Evolutionary conservation across 2,329 filamentous ascomycete species (phyloP).

Genomic region (Fusarium haematococcum): DNA sequence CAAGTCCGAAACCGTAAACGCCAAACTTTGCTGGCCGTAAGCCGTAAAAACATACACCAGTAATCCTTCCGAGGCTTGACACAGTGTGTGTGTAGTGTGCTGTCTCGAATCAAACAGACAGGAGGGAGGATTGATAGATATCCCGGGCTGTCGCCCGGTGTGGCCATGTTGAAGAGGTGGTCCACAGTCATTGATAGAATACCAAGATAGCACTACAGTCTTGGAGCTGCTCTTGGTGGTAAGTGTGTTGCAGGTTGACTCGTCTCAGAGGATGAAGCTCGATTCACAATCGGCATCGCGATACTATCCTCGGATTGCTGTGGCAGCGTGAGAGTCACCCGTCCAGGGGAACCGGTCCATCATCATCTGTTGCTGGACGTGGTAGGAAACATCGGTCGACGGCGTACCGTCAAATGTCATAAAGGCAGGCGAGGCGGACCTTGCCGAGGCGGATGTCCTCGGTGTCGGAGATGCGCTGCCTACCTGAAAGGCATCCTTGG

Average conservation of each 20-base stretch:
- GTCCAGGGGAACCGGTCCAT: constrained; percentile 61
- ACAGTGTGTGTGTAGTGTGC: constrained; percentile 17
- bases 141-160: neutral
- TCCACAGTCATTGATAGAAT: constrained; percentile 15
- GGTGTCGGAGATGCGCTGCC: constrained; percentile 46
- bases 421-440: constrained; percentile 60
- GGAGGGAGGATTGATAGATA: constrained; percentile 17
- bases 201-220: constrained; percentile 29
- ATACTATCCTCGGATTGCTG: constrained; percentile 59
- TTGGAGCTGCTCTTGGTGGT: constrained; percentile 17
- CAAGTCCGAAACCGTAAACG: constrained; percentile 40
- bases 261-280: constrained; percentile 19
- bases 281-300: constrained; percentile 29
- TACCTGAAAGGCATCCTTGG: constrained; percentile 45
- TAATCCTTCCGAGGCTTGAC: constrained; percentile 19
- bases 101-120: constrained; percentile 38
- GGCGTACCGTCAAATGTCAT: constrained; percentile 61
- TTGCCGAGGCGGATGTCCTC: constrained; percentile 51
- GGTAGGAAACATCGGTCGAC: constrained; percentile 54
- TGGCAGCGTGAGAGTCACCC: constrained; percentile 61
- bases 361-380: constrained; percentile 53
- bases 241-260: constrained; percentile 4
- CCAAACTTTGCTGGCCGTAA: constrained; percentile 37
- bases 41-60: constrained; percentile 29
- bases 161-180: constrained; percentile 10